Base-by-base conservation (phyloP, 345 rosid genomes). In the Odontarrhena argentea region DNA sequence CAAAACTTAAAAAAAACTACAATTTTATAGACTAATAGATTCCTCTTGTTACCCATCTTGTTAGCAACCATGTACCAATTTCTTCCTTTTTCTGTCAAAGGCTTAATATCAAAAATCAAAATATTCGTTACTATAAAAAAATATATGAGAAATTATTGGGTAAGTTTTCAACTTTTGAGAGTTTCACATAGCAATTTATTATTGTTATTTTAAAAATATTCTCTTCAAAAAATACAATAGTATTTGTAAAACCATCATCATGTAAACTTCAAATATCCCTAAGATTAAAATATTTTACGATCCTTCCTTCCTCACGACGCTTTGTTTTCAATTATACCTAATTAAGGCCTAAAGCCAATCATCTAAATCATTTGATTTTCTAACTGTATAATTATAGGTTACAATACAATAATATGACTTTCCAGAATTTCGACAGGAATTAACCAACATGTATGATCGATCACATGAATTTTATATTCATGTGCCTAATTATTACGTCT, bases 31-130 rank as follows among this genome's bases (percentile, higher is more conserved):
- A 18, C 22, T 18, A 18, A 18, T 38, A 47, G 75, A 71, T 71
- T 64, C 58, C 58, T 55, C 44, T 63, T 63, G 70, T 55, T 63
- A 63, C 69, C 75, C 37, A 63, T 63, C 36, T 18, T 38, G 51
- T 63, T 55, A 63, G 67, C 75, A 71, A 44, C 26, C 44, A 44
- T 6, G 68, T 70, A 60, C 54, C 46, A 43, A 13, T 13, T 51
- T 44, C 73, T 51, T 40, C 22, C 40, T 10, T 11, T 28, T 43
- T 26, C 3, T 32, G 63, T 45, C 30, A 25, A 56, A 40, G 65
- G 22, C n/a, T 57, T 57, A 38, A 4, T 4, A 28, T 28, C 5
- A 28, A 3, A 28, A 18, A 18, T 18, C 22, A 18, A 18, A 18
- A 18, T 18, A 18, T 18, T 18, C 22, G 22, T 18, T 0, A 18